A percentile compares a stretch with the other conserved stretches of the same genome.
These are phyloP conservation scores for Plasmodium knowlesi DNA, from an alignment of 169 alveolate species.

Conservation along the genomic window DNA sequence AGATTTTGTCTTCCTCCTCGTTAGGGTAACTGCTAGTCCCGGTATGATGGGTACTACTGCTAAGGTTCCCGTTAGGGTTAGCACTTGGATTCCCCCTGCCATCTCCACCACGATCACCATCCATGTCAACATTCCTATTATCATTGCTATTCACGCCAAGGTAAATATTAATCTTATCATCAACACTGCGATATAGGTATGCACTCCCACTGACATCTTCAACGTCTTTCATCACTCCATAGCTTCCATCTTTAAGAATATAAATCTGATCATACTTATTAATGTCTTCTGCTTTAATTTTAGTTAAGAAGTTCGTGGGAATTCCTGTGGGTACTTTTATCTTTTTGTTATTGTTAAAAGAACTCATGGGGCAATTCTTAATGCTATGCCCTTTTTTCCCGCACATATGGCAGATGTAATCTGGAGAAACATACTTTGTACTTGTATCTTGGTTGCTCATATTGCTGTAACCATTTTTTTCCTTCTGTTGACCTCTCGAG, in stretches of 20 bases:
- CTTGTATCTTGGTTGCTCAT: neutral
- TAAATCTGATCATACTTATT: constrained; percentile 86
- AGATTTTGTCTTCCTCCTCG: constrained; percentile 71
- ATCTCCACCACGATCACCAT: constrained; percentile 1
- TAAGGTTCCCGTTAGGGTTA: constrained; percentile 27
- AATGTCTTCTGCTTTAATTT: constrained; percentile 84
- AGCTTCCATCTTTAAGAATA: constrained; percentile 86
- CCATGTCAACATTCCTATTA: neutral
- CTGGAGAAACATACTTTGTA: constrained; percentile 17
- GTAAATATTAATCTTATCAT: constrained; percentile 84
- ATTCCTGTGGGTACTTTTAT: constrained; percentile 91
- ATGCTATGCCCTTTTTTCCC: constrained; percentile 90
- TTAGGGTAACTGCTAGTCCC: neutral
- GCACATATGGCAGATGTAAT: constrained; percentile 90
- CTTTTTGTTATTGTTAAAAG: constrained; percentile 86
- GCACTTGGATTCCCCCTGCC: constrained; percentile 16
- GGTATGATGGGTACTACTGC: neutral
- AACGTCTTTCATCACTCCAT: constrained; percentile 88
- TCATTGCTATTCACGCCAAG: constrained; percentile 82
- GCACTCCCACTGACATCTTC: constrained; percentile 90
- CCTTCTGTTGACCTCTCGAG: neutral
- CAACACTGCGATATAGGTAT: constrained; percentile 87
- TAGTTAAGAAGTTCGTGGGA: constrained; percentile 86
- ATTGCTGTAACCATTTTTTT: neutral
- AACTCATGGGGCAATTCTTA: constrained; percentile 83